A percentile compares a stretch with the other conserved stretches of the same genome.
phyloP scores from a whole-genome alignment of 2,329 filamentous ascomycete genomes.

The Trichoderma aggressivum region DNA sequence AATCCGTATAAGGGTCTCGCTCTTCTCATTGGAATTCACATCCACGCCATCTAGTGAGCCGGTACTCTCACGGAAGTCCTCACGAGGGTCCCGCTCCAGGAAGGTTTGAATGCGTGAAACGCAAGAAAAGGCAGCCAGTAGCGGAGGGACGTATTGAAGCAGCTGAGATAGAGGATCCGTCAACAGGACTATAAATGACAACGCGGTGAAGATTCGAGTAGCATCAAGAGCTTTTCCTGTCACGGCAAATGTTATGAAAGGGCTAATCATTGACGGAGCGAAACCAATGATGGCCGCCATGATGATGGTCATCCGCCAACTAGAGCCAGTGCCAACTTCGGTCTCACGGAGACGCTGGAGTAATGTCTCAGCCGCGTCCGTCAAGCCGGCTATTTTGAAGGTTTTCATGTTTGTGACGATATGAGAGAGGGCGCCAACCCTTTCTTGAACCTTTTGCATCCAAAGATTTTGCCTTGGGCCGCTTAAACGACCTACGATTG shows the following conservation, averaged over 20 bases:
- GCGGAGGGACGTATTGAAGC: slow-evolving; percentile 32
- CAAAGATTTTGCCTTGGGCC: slow-evolving; percentile 31
- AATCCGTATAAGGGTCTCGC: not conserved
- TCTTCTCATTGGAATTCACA: not conserved
- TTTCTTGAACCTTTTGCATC: slow-evolving; percentile 36
- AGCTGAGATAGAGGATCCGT: slow-evolving; percentile 31
- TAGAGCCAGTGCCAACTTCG: slow-evolving; percentile 30
- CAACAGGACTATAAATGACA: slow-evolving; percentile 36
- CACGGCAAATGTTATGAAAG: slow-evolving; percentile 33
- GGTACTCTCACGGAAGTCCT: slow-evolving; percentile 24
- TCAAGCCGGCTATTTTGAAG: slow-evolving; percentile 33
- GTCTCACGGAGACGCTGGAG: slow-evolving; percentile 29
- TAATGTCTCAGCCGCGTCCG: slow-evolving; percentile 28
- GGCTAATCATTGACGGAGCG: slow-evolving; percentile 35
- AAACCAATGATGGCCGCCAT: slow-evolving; percentile 29
- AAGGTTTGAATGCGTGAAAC: slow-evolving; percentile 36
- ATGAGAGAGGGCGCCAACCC: slow-evolving; percentile 32
- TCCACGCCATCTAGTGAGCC: not conserved
- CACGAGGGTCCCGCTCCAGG: slow-evolving; percentile 30
- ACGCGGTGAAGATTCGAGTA: slow-evolving; percentile 32
- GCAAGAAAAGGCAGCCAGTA: slow-evolving; percentile 34
- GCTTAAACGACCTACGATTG: not conserved
- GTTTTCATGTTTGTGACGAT: slow-evolving; percentile 34
- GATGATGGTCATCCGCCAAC: slow-evolving; percentile 28
- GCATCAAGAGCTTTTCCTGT: slow-evolving; percentile 26